Conservation (phyloP, 768 basidiomycete species). For the Rhizopogon vulgaris region DNA sequence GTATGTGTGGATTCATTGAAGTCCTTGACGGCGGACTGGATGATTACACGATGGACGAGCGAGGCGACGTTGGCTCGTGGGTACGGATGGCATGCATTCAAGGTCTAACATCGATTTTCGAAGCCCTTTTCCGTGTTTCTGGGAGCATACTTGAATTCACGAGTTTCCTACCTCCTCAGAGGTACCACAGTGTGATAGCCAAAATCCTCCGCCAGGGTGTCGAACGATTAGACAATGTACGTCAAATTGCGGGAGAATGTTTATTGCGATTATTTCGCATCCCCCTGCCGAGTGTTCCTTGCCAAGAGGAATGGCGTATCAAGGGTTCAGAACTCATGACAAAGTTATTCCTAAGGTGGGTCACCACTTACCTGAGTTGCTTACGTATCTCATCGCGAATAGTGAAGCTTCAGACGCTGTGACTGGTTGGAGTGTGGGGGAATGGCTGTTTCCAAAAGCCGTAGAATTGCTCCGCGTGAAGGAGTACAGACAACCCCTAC, state of each 20-base stretch:
- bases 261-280: constrained; percentile 47
- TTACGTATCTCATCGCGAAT: neutral
- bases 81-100: constrained; percentile 73
- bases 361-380: neutral
- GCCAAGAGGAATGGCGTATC: constrained; percentile 45
- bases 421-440: constrained; percentile 61
- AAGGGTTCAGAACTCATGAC: constrained; percentile 41
- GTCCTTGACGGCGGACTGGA: constrained; percentile 65
- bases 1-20: constrained; percentile 44
- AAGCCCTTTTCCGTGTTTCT: constrained; percentile 44
- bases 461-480: constrained; percentile 58
- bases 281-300: constrained; percentile 35
- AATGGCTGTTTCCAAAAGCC: constrained; percentile 70
- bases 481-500: constrained; percentile 54
- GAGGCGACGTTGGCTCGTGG: constrained; percentile 98
- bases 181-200: constrained; percentile 51
- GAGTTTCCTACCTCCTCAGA: constrained; percentile 54
- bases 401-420: constrained; percentile 29
- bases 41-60: constrained; percentile 91
- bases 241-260: constrained; percentile 69
- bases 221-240: constrained; percentile 87
- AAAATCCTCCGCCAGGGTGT: constrained; percentile 84
- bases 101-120: constrained; percentile 51
- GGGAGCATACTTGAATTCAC: constrained; percentile 37
- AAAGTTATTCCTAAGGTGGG: constrained; percentile 50